Evolutionary conservation across 2,329 filamentous ascomycete species (phyloP), one percentile per base, ranked within the genome.

Genomic region (Paracoccidioides brasiliensis): DNA sequence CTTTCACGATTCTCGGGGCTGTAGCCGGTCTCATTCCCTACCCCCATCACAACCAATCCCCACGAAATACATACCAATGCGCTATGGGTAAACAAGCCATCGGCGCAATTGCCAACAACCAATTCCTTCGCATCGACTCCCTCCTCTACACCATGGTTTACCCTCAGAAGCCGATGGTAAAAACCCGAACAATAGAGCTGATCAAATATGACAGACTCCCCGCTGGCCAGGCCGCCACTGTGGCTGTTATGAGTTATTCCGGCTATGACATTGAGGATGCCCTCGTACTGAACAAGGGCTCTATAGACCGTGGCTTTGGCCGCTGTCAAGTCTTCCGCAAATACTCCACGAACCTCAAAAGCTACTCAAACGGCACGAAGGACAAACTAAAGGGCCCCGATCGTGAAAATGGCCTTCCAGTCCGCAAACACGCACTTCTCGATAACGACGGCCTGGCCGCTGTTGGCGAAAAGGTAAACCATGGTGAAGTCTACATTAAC

Each of bases 61-160:
- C 93, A 8, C 81, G 93, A 78, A 98, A 98, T 69, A 98, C 93
- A 0, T 98, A 98, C 67, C 91, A 97, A 78, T 96, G 91, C 74
- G 93, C 93, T 73, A 98, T 98, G 93, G 93, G 93, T 80, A 98
- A 98, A 75, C 93, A 98, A 86, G 93, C 93, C 42, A 97, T 98
- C 69, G 93, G 93, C 38, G 90, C 91, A 38, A 97, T 98, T 67
- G 93, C 91, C 14, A 95, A 95, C 68, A 98, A 98, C 68, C 93
- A 98, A 70, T 95, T 96, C 74, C 88, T 91, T 64, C 85, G 93
- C 56, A 96, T 98, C 69, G 93, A 98, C 66, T 97, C 91, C 0
- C 78, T 98, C 14, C 81, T 98, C 5, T 97, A 96, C 68, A 87
- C 95, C 1, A 88, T 98, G 75, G 93, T 98, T 3, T 98, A 98